Conservation (phyloP, 192 early-diverging fungal genomes). For the Coemansia sp. region DNA sequence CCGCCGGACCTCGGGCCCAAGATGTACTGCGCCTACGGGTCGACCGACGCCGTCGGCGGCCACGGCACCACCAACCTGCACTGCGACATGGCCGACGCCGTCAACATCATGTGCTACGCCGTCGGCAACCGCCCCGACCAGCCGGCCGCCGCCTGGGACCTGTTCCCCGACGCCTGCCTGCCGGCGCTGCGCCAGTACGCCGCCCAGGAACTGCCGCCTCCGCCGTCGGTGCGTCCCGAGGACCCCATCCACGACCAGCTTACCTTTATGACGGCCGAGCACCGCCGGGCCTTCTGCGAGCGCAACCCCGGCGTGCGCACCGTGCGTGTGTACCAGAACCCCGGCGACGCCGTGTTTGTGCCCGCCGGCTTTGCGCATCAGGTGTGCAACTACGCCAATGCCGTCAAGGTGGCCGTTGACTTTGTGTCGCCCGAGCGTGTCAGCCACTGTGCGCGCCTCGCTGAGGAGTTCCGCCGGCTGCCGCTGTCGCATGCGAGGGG, state of each 20-base stretch:
- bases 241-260: constrained; percentile 70
- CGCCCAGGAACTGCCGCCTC: too few relatives aligned
- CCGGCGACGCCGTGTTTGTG: constrained; percentile 74
- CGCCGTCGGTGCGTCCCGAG: neutral
- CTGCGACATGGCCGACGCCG: constrained; percentile 76
- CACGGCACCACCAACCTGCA: constrained; percentile 73
- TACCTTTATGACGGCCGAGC: constrained; percentile 55
- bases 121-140: constrained; percentile 2
- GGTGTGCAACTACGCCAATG: constrained; percentile 64
- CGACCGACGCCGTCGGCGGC: constrained; percentile 50
- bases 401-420: constrained; percentile 70
- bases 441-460: constrained; percentile 41
- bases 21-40: constrained; percentile 72
- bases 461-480: constrained; percentile 54
- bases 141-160: constrained; percentile 66
- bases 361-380: constrained; percentile 77
- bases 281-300: constrained; percentile 42
- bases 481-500: constrained; percentile 26
- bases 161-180: constrained; percentile 51
- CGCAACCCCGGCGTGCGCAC: constrained; percentile 21
- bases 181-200: constrained; percentile 34
- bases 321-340: constrained; percentile 63
- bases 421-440: constrained; percentile 67
- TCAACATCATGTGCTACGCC: constrained; percentile 70
- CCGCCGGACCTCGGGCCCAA: constrained; percentile 75